A percentile compares a stretch with the other conserved stretches of the same genome.
phyloP scores from a whole-genome alignment of 768 basidiomycete genomes.

The Phanerodontia chrysosporium region DNA sequence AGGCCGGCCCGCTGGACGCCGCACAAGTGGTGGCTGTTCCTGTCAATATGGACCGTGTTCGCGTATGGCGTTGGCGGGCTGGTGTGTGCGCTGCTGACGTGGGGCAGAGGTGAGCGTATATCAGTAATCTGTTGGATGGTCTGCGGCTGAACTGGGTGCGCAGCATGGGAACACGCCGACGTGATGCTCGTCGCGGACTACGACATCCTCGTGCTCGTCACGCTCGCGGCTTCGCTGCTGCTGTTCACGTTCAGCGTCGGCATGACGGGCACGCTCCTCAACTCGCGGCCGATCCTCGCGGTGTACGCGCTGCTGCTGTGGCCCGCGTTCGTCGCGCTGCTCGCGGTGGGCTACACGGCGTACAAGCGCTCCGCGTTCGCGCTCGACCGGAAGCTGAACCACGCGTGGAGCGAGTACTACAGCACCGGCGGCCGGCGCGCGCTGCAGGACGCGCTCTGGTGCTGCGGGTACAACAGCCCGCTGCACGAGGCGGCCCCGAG shows the following conservation, averaged over 20 bases:
- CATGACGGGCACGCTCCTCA: constrained; percentile 54
- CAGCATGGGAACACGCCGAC: constrained; percentile 61
- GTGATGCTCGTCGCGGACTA: constrained; percentile 59
- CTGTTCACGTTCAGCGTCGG: constrained; percentile 59
- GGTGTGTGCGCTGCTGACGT: constrained; percentile 49
- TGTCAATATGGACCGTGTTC: constrained; percentile 53
- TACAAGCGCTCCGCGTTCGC: constrained; percentile 59
- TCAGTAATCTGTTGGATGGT: too few relatives aligned
- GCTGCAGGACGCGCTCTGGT: constrained; percentile 58
- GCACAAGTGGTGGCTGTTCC: constrained; percentile 58
- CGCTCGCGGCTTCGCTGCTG: constrained; percentile 51
- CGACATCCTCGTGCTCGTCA: constrained; percentile 51
- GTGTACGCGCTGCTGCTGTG: constrained; percentile 66
- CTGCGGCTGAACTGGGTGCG: too few relatives aligned
- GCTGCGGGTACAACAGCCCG: constrained; percentile 64
- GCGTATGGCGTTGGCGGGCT: constrained; percentile 49
- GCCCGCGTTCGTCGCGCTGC: constrained; percentile 53
- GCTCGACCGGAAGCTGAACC: constrained; percentile 62
- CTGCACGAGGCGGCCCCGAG: constrained; percentile 58
- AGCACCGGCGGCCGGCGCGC: constrained; percentile 44
- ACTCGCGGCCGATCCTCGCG: constrained; percentile 64
- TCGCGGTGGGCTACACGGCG: constrained; percentile 58
- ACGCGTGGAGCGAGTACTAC: constrained; percentile 64
- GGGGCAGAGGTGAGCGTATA: constrained; percentile 47
- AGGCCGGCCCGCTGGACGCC: constrained; percentile 48